Percentiles rank a stretch among this genome's conserved stretches.
Evolutionary conservation across 164 flowering plant genomes (phyloP).

Genomic region (Chimonanthus salicifolius): DNA sequence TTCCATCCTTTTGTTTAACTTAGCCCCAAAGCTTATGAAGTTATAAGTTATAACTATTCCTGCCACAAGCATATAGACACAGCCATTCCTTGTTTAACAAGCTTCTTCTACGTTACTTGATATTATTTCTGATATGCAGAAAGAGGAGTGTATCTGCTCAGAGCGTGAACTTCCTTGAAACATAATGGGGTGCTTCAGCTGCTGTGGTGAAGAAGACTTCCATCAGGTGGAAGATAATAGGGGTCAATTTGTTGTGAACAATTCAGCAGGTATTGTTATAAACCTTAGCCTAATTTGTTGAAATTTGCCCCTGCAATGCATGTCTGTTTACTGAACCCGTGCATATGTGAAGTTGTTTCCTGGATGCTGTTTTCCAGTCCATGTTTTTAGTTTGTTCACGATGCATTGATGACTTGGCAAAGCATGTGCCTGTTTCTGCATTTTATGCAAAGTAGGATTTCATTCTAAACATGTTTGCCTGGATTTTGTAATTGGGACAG

Average conservation of each 20-base stretch:
- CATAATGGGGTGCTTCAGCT: constrained; percentile 69
- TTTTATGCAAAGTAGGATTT: too few species aligned
- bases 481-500: too few species aligned
- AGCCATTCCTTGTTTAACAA: not conserved
- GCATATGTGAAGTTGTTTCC: too few species aligned
- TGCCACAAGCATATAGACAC: not conserved
- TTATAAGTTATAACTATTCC: not conserved
- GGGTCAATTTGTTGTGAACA: constrained; percentile 33
- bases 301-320: too few species aligned
- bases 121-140: not conserved
- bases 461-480: too few species aligned
- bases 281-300: not conserved
- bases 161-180: not conserved
- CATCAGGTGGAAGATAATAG: constrained; percentile 41
- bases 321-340: too few species aligned
- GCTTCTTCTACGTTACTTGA: not conserved
- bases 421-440: too few species aligned
- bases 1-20: not conserved
- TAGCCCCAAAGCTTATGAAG: not conserved
- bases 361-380: too few species aligned
- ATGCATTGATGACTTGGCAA: too few species aligned
- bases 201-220: constrained; percentile 56
- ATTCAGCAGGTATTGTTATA: constrained; percentile 40
- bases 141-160: not conserved
- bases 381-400: too few species aligned